A percentile compares a stretch with the other conserved stretches of the same genome.
Evolutionary conservation across 192 early-diverging fungal genomes (phyloP).

Genomic region (Linnemannia elongata): DNA sequence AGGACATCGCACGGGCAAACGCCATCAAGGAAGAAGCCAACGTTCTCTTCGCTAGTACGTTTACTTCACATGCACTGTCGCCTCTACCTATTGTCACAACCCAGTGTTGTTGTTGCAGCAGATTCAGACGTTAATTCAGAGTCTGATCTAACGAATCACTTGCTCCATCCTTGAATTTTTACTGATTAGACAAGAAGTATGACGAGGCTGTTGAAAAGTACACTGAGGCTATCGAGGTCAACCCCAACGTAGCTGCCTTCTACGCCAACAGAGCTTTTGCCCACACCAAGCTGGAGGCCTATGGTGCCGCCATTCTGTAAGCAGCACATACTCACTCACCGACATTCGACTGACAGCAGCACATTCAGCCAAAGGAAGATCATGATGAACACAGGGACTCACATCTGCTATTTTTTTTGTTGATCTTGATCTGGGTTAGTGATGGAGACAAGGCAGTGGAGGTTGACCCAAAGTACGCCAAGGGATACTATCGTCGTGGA

Average conservation of each 20-base stretch:
- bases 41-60: slow-evolving; percentile 70
- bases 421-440: slow-evolving; percentile 20
- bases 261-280: slow-evolving; percentile 95
- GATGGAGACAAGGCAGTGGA: slow-evolving; percentile 90
- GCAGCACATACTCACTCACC: not conserved
- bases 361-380: not conserved
- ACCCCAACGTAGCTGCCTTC: slow-evolving; percentile 88
- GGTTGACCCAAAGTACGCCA: slow-evolving; percentile 85
- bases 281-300: slow-evolving; percentile 87
- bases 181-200: slow-evolving; percentile 70
- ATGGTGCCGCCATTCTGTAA: slow-evolving; percentile 81
- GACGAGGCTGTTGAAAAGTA: slow-evolving; percentile 93
- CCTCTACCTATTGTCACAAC: not conserved
- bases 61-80: not conserved
- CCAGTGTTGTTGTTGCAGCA: too few species aligned
- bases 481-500: slow-evolving; percentile 96
- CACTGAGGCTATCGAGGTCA: slow-evolving; percentile 86
- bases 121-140: not conserved
- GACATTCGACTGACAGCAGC: not conserved
- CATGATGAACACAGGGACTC: not conserved
- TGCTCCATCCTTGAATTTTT: not conserved
- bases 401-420: not conserved
- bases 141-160: not conserved
- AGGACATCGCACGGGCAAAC: slow-evolving; percentile 57
- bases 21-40: slow-evolving; percentile 79